A percentile compares a stretch with the other conserved stretches of the same genome.
These are phyloP conservation scores for Cryptosporidium muris DNA, from an alignment of 169 alveolate genomes.

Conservation along the genomic window DNA sequence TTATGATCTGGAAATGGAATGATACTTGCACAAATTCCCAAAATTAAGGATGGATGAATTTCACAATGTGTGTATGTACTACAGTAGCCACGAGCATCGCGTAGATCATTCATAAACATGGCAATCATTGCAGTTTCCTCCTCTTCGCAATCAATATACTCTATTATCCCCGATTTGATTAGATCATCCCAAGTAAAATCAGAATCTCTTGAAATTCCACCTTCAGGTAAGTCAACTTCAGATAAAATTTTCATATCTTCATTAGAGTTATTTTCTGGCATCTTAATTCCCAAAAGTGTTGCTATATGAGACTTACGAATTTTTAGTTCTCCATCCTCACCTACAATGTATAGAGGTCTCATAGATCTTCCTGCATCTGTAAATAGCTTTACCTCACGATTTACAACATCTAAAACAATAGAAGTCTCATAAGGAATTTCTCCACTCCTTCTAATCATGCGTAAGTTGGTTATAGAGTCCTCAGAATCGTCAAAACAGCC, in stretches of 20 bases:
- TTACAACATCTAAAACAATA: constrained; percentile 72
- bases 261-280: not conserved
- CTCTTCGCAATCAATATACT: constrained; percentile 99
- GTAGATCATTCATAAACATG: constrained; percentile 95
- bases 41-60: constrained; percentile 99
- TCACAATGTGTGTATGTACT: constrained; percentile 99
- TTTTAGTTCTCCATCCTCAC: constrained; percentile 85
- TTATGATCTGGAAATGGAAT: constrained; percentile 99
- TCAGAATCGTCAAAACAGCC: constrained; percentile 93
- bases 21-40: constrained; percentile 99
- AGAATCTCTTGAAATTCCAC: not conserved
- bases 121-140: constrained; percentile 99
- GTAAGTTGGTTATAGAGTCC: constrained; percentile 85
- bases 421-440: constrained; percentile 92
- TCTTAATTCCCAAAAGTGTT: not conserved
- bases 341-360: constrained; percentile 97
- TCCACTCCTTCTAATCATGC: constrained; percentile 89
- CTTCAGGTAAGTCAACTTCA: not conserved
- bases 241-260: constrained; percentile 57
- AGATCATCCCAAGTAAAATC: constrained; percentile 86
- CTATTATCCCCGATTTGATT: constrained; percentile 93
- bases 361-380: constrained; percentile 99
- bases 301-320: constrained; percentile 84
- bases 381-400: constrained; percentile 93
- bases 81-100: constrained; percentile 82